phyloP scores from a whole-genome alignment of 495 filamentous ascomycete genomes.

The Tetracladium setigerum region DNA sequence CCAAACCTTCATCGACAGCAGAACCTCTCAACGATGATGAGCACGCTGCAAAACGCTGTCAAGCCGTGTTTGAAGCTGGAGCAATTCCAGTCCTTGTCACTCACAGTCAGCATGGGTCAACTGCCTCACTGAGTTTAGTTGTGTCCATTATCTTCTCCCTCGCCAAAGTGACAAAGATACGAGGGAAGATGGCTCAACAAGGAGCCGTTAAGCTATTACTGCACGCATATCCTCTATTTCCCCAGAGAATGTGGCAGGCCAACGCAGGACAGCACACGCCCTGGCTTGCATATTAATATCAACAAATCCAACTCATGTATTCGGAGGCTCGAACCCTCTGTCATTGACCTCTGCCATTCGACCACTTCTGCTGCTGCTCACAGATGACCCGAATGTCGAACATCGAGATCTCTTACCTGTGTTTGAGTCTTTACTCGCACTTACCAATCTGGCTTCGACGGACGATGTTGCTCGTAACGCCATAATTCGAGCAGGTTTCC shows the following conservation, averaged over 20 bases:
- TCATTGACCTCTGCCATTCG: slow-evolving; percentile 70
- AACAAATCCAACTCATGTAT: slow-evolving; percentile 78
- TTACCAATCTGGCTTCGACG: slow-evolving; percentile 86
- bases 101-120: slow-evolving; percentile 58
- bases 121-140: slow-evolving; percentile 56
- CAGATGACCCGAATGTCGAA: slow-evolving; percentile 44
- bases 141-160: slow-evolving; percentile 71
- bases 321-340: slow-evolving; percentile 64
- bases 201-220: slow-evolving; percentile 82
- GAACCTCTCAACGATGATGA: slow-evolving; percentile 67
- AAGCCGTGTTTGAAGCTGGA: slow-evolving; percentile 65
- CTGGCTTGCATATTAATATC: slow-evolving; percentile 89
- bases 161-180: slow-evolving; percentile 58
- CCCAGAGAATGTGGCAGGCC: slow-evolving; percentile 42
- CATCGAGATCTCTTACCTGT: slow-evolving; percentile 72
- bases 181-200: slow-evolving; percentile 80
- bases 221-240: slow-evolving; percentile 52
- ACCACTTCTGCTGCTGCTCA: slow-evolving; percentile 66
- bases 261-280: slow-evolving; percentile 67
- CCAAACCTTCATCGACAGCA: slow-evolving; percentile 48
- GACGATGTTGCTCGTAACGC: slow-evolving; percentile 55
- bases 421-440: slow-evolving; percentile 83
- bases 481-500: slow-evolving; percentile 66
- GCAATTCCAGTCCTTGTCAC: slow-evolving; percentile 66
- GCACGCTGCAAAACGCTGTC: slow-evolving; percentile 69